Evolutionary conservation across 2,329 filamentous ascomycete species (phyloP).

Genomic region (Colletotrichum kahawae): DNA sequence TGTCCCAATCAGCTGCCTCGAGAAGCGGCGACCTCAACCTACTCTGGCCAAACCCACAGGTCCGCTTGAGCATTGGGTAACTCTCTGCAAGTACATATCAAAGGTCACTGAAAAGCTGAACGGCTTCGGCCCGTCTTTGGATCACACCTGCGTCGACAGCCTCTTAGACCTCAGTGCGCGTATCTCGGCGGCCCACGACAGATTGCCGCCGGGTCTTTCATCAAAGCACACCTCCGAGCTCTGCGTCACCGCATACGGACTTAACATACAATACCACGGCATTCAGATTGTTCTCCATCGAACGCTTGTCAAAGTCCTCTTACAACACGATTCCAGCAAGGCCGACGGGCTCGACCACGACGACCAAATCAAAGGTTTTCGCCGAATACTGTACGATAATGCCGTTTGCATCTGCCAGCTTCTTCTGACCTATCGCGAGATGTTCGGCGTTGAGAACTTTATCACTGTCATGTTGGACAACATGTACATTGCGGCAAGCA

Average conservation of each 20-base stretch:
- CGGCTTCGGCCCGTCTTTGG: background rate
- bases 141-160: background rate
- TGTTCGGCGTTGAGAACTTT: background rate
- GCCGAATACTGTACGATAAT: background rate
- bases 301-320: background rate
- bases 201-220: background rate
- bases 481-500: background rate
- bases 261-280: background rate
- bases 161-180: background rate
- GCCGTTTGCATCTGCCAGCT: background rate
- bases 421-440: background rate
- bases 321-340: background rate
- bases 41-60: background rate
- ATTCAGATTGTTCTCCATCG: background rate
- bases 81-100: background rate
- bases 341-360: background rate
- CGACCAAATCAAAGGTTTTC: background rate
- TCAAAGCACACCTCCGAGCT: background rate
- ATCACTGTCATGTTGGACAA: background rate
- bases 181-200: background rate
- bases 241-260: background rate
- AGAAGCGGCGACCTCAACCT: background rate
- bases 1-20: background rate
- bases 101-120: background rate
- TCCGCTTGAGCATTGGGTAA: background rate